Evolutionary conservation across 257 asterid genomes (phyloP), one percentile per base, ranked within the genome.

Genomic region (Verbena officinalis): DNA sequence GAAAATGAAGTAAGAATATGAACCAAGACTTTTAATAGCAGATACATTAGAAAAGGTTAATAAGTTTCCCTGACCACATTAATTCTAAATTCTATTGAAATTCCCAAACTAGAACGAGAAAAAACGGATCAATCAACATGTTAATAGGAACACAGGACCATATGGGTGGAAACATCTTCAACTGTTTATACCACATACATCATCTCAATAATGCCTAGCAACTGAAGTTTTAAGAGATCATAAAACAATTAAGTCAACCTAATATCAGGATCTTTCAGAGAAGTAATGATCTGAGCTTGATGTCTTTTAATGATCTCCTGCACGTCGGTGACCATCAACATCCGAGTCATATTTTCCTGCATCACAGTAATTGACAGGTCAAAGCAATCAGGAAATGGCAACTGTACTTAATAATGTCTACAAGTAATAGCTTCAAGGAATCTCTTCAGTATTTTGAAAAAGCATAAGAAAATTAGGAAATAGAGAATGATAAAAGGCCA

Each of bases 271-370:
- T 88, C 96, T 80, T 88, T 88, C 16, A 88, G 70, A 21, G 96
- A 88, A 62, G 96, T 85, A 60, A 88, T 82, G 63, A 88, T 88
- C 84, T 88, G 96, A 17, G 96, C 89, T 83, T 88, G 94, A 77
- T 88, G 96, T 73, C 94, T 78, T 78, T 88, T 88, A 60, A 88
- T 88, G 36, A 88, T 85, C 59, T 88, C 96, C 69, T 85, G 96
- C 61, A 88, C 91, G 61, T 88, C 96, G 59, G 96, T 74, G 58
- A 88, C 94, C 96, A 88, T 85, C 79, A 88, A 76, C 96, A 85
- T 88, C 73, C 96, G 79, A 73, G 94, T 79, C 96, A 88, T 88
- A 71, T 88, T 88, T 75, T 88, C 96, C 96, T 88, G 91, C 75
- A 75, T 48, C 49, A 75, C 49, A 59, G 73, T 20, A 57, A 54